Conservation (phyloP, 257 asterid species). For the Nicotiana attenuata region DNA sequence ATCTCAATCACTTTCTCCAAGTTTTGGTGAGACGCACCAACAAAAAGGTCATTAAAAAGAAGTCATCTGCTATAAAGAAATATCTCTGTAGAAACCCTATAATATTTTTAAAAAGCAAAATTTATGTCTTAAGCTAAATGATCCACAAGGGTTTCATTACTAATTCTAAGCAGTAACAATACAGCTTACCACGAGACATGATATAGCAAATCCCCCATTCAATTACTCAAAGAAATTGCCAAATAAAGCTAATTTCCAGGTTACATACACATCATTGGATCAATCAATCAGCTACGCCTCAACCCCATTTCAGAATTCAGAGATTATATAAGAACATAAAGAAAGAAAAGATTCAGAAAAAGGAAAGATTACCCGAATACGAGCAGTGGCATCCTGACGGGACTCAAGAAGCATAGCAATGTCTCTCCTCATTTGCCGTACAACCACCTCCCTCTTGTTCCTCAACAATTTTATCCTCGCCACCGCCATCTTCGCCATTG, state of each 20-base stretch:
- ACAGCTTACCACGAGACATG: not conserved
- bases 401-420: constrained; percentile 89
- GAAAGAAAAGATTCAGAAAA: not conserved
- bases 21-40: not conserved
- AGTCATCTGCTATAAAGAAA: not conserved
- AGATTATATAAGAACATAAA: not conserved
- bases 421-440: constrained; percentile 95
- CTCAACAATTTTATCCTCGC: constrained; percentile 92
- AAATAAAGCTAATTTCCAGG: not conserved
- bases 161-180: not conserved
- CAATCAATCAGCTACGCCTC: not conserved
- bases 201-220: not conserved
- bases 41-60: not conserved
- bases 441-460: constrained; percentile 91
- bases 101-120: not conserved
- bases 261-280: not conserved
- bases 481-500: constrained; percentile 95
- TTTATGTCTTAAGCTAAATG: not conserved
- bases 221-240: not conserved
- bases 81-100: not conserved
- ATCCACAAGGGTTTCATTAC: not conserved
- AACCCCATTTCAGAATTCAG: not conserved
- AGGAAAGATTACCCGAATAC: constrained; percentile 54
- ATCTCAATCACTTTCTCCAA: not conserved
- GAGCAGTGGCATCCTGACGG: constrained; percentile 88